phyloP scores from a whole-genome alignment of 176 grass and related monocot genomes.

The Secale cereale region DNA sequence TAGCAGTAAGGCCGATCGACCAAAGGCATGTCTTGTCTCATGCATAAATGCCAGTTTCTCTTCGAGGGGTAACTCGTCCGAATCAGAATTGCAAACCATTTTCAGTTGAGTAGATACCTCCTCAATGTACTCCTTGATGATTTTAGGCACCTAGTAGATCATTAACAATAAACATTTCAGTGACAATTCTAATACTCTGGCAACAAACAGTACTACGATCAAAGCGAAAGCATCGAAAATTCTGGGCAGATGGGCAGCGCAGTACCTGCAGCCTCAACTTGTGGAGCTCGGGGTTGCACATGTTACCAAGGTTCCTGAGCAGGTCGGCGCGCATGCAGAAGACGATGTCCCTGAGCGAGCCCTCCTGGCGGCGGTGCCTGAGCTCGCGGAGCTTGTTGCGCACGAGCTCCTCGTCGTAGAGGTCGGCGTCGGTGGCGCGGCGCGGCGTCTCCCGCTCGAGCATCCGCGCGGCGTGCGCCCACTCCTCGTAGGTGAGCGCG shows the following conservation, averaged over 20 bases:
- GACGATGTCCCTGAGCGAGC: slow-evolving; percentile 79
- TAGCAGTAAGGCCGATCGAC: slow-evolving; percentile 79
- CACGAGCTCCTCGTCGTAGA: slow-evolving; percentile 91
- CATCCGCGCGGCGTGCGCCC: slow-evolving; percentile 89
- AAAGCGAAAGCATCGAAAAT: background rate
- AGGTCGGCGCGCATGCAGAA: slow-evolving; percentile 89
- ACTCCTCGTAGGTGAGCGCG: slow-evolving; percentile 96
- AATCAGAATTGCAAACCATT: slow-evolving; percentile 87
- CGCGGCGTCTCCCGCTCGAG: slow-evolving; percentile 65
- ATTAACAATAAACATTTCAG: background rate
- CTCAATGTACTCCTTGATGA: slow-evolving; percentile 97
- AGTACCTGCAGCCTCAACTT: slow-evolving; percentile 76
- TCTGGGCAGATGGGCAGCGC: background rate
- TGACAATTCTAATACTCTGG: background rate
- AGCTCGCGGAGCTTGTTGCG: slow-evolving; percentile 84
- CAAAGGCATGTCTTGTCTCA: slow-evolving; percentile 90
- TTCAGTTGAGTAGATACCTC: slow-evolving; percentile 90
- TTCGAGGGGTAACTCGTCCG: slow-evolving; percentile 75
- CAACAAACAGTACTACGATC: background rate
- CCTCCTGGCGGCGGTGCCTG: slow-evolving; percentile 60
- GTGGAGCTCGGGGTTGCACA: slow-evolving; percentile 91
- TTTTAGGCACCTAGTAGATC: slow-evolving; percentile 61
- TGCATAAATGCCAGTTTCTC: slow-evolving; percentile 98
- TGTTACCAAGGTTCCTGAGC: slow-evolving; percentile 84
- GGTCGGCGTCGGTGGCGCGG: slow-evolving; percentile 58